Percentiles rank a stretch among this genome's conserved stretches.
phyloP scores from a whole-genome alignment of 768 basidiomycete genomes.

The Suillus spraguei region DNA sequence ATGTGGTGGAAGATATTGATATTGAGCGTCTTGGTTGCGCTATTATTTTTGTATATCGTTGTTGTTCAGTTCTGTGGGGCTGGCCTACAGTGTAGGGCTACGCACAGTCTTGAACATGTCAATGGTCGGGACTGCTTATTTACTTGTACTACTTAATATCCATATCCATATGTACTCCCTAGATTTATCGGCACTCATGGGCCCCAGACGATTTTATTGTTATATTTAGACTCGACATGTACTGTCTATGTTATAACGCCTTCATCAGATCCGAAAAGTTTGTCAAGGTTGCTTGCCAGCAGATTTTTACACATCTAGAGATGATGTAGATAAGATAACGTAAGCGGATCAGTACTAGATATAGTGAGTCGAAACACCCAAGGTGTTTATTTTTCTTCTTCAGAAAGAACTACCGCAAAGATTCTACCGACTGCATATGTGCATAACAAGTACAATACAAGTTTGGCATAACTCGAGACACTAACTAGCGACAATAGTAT shows the following conservation, averaged over 20 bases:
- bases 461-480: constrained; percentile 1
- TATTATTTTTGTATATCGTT: constrained; percentile 80
- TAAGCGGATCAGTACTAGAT: neutral
- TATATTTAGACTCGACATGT: neutral
- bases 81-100: constrained; percentile 71
- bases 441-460: constrained; percentile 4
- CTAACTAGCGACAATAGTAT: neutral
- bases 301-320: neutral
- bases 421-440: neutral
- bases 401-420: neutral
- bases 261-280: neutral
- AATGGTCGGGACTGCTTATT: neutral
- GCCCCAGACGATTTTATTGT: neutral
- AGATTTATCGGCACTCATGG: neutral
- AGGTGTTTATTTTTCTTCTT: neutral
- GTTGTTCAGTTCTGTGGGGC: constrained; percentile 90
- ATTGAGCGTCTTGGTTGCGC: constrained; percentile 67
- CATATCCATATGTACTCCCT: constrained; percentile 11
- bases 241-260: neutral
- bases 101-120: constrained; percentile 8
- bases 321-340: neutral
- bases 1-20: constrained; percentile 87
- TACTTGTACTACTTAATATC: constrained; percentile 4
- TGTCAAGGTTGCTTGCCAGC: too few relatives aligned
- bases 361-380: neutral